phyloP scores from a whole-genome alignment of 2,329 filamentous ascomycete species.

The Pseudocercospora vitis region DNA sequence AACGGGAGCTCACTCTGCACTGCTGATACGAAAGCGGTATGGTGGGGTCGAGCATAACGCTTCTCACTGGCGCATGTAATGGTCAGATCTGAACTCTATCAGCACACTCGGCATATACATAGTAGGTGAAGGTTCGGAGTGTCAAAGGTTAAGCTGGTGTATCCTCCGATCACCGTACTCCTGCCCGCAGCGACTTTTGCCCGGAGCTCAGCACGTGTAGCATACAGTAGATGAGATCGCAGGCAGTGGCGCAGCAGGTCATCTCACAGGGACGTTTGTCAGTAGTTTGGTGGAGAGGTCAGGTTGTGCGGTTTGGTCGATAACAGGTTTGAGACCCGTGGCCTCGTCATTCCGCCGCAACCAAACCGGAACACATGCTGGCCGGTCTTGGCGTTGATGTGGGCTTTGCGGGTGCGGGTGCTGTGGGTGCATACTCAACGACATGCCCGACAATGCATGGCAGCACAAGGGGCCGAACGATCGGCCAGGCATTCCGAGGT shows the following conservation, averaged over 20 bases:
- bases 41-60: background rate
- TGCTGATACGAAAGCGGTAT: background rate
- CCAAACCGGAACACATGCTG: background rate
- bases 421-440: background rate
- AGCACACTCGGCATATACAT: background rate
- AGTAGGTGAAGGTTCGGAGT: background rate
- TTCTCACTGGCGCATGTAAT: background rate
- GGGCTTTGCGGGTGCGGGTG: background rate
- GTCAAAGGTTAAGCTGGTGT: background rate
- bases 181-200: background rate
- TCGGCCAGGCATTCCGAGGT: background rate
- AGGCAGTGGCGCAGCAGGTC: background rate
- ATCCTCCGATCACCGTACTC: background rate
- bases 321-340: slow-evolving; percentile 1
- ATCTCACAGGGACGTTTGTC: background rate
- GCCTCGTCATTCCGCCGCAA: slow-evolving; percentile 6
- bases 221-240: background rate
- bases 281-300: background rate
- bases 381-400: background rate
- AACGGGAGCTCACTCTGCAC: background rate
- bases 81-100: background rate
- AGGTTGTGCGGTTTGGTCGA: background rate
- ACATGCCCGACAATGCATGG: background rate
- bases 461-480: background rate
- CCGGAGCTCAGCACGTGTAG: background rate